Conservation (phyloP, 1,139 yeast genomes). For the Wickerhamomyces sp. region DNA sequence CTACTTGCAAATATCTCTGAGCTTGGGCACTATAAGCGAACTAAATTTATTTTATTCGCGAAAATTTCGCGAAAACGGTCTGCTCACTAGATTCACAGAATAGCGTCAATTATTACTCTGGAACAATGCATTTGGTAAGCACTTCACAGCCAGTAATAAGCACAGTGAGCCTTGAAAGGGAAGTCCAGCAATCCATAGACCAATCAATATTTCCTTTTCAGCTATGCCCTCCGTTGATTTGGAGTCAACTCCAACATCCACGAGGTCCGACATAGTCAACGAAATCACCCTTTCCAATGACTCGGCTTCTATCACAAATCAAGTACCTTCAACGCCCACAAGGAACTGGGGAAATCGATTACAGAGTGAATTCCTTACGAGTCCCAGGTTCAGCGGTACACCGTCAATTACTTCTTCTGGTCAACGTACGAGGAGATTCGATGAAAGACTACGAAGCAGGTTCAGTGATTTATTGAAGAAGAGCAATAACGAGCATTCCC, state of each 20-base stretch:
- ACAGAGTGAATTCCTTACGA: neutral
- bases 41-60: too few species aligned
- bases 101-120: too few species aligned
- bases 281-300: neutral
- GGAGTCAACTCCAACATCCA: neutral
- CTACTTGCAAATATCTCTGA: too few species aligned
- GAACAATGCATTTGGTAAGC: too few species aligned
- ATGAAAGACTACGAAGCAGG: constrained; percentile 26
- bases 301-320: neutral
- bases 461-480: constrained; percentile 18
- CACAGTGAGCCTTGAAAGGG: too few species aligned
- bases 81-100: too few species aligned
- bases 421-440: constrained; percentile 19
- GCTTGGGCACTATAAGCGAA: too few species aligned
- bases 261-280: neutral
- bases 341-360: neutral
- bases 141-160: too few species aligned
- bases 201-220: neutral
- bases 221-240: neutral
- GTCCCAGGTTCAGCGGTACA: constrained; percentile 11
- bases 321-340: constrained; percentile 1
- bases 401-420: constrained; percentile 11
- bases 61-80: too few species aligned
- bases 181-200: too few species aligned
- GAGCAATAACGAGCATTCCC: too few species aligned